Evolutionary conservation across 495 filamentous ascomycete species (phyloP).

Genomic region (Sporormia fimetaria): DNA sequence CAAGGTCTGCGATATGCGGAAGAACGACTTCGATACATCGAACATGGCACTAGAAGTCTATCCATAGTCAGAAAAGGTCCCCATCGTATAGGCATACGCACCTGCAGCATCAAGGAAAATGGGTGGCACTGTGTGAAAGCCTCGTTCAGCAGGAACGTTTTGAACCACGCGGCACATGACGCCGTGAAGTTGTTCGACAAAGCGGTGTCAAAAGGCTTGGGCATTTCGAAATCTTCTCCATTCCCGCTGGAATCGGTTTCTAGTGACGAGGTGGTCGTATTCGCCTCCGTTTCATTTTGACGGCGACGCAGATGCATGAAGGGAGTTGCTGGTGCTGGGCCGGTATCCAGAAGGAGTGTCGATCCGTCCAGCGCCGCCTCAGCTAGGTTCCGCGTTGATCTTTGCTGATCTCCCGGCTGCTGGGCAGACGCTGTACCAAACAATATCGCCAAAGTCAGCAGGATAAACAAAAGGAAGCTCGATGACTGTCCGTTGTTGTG

Average conservation of each 20-base stretch:
- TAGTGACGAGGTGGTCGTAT: too few relatives aligned
- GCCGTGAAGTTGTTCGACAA: slow-evolving; percentile 25
- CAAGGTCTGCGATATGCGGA: slow-evolving; percentile 56
- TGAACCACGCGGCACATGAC: slow-evolving; percentile 17
- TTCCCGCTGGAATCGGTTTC: slow-evolving; percentile 9
- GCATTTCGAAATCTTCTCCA: slow-evolving; percentile 10
- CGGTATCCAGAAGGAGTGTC: too few relatives aligned
- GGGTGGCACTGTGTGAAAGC: slow-evolving; percentile 21
- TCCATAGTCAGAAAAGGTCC: not conserved
- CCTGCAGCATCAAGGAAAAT: slow-evolving; percentile 24
- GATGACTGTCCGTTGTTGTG: too few relatives aligned
- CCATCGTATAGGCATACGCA: slow-evolving; percentile 1
- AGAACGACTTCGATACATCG: slow-evolving; percentile 50
- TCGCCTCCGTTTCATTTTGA: too few relatives aligned
- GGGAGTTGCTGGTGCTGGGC: slow-evolving; percentile 1
- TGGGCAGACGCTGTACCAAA: too few relatives aligned
- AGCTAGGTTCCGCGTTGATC: too few relatives aligned
- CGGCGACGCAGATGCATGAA: slow-evolving; percentile 21
- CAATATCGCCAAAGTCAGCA: too few relatives aligned
- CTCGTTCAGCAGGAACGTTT: slow-evolving; percentile 6
- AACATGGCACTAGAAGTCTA: slow-evolving; percentile 68
- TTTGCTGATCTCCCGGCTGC: too few relatives aligned
- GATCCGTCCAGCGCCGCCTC: too few relatives aligned
- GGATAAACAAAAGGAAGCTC: slow-evolving; percentile 2
- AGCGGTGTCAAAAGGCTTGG: slow-evolving; percentile 20